A percentile compares a stretch with the other conserved stretches of the same genome.
Conservation (phyloP, 257 asterid genomes). For the Dorcoceras hygrometricum region DNA sequence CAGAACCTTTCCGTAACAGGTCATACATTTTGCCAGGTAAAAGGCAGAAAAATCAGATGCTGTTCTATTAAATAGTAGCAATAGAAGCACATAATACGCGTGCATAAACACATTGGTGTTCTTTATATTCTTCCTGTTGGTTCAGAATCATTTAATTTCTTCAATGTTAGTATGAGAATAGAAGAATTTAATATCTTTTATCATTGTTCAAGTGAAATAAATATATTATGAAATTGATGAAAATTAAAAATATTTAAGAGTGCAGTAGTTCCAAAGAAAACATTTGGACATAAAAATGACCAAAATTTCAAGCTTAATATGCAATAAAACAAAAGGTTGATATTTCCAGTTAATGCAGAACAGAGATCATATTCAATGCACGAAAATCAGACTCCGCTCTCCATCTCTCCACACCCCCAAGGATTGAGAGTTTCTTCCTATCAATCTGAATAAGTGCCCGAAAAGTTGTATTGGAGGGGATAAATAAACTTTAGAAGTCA, state of each 20-base stretch:
- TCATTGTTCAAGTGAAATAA: constrained; percentile 12
- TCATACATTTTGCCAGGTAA: not conserved
- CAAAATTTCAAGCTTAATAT: too few species aligned
- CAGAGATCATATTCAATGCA: not conserved
- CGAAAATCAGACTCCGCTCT: not conserved
- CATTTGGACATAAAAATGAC: too few species aligned
- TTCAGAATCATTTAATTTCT: too few species aligned
- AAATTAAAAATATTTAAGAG: not conserved
- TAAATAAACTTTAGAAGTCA: not conserved
- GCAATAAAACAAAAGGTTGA: not conserved
- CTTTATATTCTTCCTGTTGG: too few species aligned
- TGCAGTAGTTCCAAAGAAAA: not conserved
- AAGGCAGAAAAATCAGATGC: not conserved
- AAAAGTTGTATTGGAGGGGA: not conserved
- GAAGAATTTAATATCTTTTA: too few species aligned
- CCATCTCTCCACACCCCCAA: not conserved
- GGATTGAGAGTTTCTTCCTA: not conserved
- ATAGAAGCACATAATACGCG: not conserved
- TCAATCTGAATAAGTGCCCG: not conserved
- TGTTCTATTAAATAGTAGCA: not conserved
- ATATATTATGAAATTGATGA: not conserved
- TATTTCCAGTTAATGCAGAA: not conserved
- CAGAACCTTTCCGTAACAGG: constrained; percentile 38
- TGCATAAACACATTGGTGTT: not conserved
- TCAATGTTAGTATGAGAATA: not conserved